A percentile compares a stretch with the other conserved stretches of the same genome.
phyloP scores from a whole-genome alignment of 1,139 yeast species.

The Suhomyces choctaworum region DNA sequence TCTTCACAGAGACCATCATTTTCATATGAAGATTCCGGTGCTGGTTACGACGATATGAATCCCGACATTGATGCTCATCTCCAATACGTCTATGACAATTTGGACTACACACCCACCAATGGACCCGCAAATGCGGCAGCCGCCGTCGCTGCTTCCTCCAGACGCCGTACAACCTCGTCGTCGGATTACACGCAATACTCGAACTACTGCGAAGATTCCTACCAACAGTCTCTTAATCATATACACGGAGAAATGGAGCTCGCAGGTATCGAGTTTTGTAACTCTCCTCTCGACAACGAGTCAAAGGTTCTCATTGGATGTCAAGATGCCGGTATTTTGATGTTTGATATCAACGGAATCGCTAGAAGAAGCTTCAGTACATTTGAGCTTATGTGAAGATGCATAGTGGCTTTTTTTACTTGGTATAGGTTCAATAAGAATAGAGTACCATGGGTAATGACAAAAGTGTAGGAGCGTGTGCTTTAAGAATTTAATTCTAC shows the following conservation, averaged over 20 bases:
- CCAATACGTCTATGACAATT: slow-evolving; percentile 18
- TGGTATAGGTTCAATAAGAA: background rate
- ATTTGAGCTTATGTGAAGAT: slow-evolving; percentile 28
- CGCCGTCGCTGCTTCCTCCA: slow-evolving; percentile 1
- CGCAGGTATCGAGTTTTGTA: slow-evolving; percentile 42
- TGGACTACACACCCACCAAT: slow-evolving; percentile 15
- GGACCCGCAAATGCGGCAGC: slow-evolving; percentile 4
- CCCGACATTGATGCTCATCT: slow-evolving; percentile 15
- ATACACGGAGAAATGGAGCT: slow-evolving; percentile 51
- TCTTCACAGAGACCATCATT: slow-evolving; percentile 18
- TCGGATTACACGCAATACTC: slow-evolving; percentile 8
- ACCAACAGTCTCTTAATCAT: slow-evolving; percentile 31
- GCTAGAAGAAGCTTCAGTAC: slow-evolving; percentile 46
- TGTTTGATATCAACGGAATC: slow-evolving; percentile 43
- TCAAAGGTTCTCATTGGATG: slow-evolving; percentile 42
- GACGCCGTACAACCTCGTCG: slow-evolving; percentile 1
- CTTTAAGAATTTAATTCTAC: no score
- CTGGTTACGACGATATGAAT: slow-evolving; percentile 6
- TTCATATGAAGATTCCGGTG: slow-evolving; percentile 4
- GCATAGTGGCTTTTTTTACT: no score
- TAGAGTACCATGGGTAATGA: background rate
- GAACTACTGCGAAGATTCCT: slow-evolving; percentile 16
- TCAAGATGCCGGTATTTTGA: slow-evolving; percentile 45
- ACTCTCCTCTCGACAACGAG: slow-evolving; percentile 18
- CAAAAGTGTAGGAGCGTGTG: no score